Conservation (phyloP, 2,329 filamentous ascomycete genomes). For the Dactylellina drechsleri region DNA sequence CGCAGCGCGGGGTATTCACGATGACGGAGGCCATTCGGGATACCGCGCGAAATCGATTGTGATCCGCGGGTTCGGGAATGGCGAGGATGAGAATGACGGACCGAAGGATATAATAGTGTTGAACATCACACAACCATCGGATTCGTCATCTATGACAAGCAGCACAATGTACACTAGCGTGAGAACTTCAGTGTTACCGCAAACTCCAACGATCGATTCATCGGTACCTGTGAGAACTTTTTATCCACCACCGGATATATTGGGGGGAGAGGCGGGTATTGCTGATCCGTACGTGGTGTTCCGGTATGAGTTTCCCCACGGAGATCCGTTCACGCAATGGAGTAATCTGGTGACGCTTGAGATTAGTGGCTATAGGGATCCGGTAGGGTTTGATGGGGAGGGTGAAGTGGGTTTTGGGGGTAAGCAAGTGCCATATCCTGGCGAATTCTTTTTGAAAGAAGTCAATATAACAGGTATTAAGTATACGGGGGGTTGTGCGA, state of each 20-base stretch:
- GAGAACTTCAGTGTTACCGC: conserved; percentile 6
- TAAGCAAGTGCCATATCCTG: not conserved
- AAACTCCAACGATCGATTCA: not conserved
- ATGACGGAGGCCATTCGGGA: not conserved
- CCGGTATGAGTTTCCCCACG: conserved; percentile 18
- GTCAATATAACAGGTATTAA: conserved; percentile 6
- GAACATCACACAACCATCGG: conserved; percentile 5
- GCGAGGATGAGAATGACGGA: not conserved
- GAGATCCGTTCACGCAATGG: conserved; percentile 5
- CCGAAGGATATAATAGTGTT: not conserved
- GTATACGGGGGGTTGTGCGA: not conserved
- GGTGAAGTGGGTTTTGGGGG: not conserved
- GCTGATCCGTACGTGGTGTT: conserved; percentile 9
- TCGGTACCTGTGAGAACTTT: not conserved
- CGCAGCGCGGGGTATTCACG: not conserved
- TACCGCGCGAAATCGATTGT: conserved; percentile 19
- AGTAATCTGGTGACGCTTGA: conserved; percentile 9
- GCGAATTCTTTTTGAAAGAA: conserved; percentile 37
- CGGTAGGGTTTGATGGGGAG: conserved; percentile 8
- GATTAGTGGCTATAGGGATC: conserved; percentile 26
- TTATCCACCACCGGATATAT: not conserved
- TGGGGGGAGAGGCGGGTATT: not conserved
- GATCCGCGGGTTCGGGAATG: conserved; percentile 12
- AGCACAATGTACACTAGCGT: not conserved
- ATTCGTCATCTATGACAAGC: not conserved